Evolutionary conservation across 2,329 filamentous ascomycete species (phyloP), one percentile per base, ranked within the genome.

Genomic region (Penicillium sp.): DNA sequence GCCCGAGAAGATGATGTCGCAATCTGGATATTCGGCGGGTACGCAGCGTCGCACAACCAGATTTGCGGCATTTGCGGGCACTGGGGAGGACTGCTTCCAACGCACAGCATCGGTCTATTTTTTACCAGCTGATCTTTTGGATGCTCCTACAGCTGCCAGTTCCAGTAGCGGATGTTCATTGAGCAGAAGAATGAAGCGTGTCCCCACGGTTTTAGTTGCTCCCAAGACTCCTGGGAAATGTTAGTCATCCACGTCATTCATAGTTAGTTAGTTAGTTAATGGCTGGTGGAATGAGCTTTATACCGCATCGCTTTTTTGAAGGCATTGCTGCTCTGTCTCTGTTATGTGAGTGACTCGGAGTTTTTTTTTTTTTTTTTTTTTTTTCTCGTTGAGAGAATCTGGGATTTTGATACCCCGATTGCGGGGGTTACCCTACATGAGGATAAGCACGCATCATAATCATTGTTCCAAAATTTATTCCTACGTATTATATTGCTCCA

Each of bases 1-100:
- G 14, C 21, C 40, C 2, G 57, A 59, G 30, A 59, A 57, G 40
- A 57, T 47, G 30, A 59, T 35, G 26, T 59, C 57, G 46, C 55
- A 58, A 23, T 59, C 57, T 3, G 26, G 7, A 24, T 20, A 59
- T 9, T 52, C 4, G 12, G 38, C 18, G 11, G 57, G 33, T 2
- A 11, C 35, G 30, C 52, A 53, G 3, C 3, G 3, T 20, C 35
- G 52, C 3, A 56, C 30, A 30, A 56, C 26, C 1, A 58, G 3
- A 23, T 57, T 23, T 4, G 35, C 38, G 24, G 48, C n/a, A 2
- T 33, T 40, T 8, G 38, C n/a, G 11, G 55, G 55, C 3, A 45
- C 18, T n/a, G 50, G 50, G 2, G 30, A 24, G 11, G 55, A 26
- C 7, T 57, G 55, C 55, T 57, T 53, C 55, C 55, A 57, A n/a